Conservation (phyloP, 352 stramenopile genomes). For the Elongisporangium senticosum region DNA sequence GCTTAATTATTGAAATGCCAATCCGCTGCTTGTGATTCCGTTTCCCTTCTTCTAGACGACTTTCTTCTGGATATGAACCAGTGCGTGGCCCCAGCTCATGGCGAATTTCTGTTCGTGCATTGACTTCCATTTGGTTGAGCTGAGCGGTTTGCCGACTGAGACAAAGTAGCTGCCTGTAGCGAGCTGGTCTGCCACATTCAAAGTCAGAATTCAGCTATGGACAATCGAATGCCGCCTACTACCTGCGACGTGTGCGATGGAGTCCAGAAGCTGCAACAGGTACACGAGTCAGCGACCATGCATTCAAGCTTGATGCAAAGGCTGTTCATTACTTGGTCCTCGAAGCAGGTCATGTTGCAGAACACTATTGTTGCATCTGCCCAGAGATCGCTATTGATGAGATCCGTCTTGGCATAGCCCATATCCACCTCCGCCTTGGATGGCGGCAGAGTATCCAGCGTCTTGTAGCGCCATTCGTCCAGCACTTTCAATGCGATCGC, state of each 20-base stretch:
- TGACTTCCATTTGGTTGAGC: slow-evolving; percentile 51
- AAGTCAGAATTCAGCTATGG: not conserved
- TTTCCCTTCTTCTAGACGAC: slow-evolving; percentile 32
- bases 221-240: no score
- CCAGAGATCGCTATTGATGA: slow-evolving; percentile 44
- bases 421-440: slow-evolving; percentile 52
- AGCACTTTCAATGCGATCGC: slow-evolving; percentile 52
- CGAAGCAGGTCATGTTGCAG: slow-evolving; percentile 70
- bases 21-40: not conserved
- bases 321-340: slow-evolving; percentile 46
- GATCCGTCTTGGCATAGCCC: slow-evolving; percentile 46
- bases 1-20: no score
- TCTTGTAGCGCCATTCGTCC: slow-evolving; percentile 65
- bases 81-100: slow-evolving; percentile 63
- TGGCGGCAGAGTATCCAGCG: slow-evolving; percentile 39
- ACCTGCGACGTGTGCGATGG: slow-evolving; percentile 29
- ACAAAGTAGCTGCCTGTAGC: slow-evolving; percentile 50
- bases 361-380: slow-evolving; percentile 52
- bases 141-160: slow-evolving; percentile 51
- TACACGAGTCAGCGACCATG: not conserved
- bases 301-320: not conserved
- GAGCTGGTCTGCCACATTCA: slow-evolving; percentile 25
- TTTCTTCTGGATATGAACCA: slow-evolving; percentile 63
- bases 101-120: slow-evolving; percentile 53
- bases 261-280: slow-evolving; percentile 19